Evolutionary conservation across 352 stramenopile genomes (phyloP), one percentile per base, ranked within the genome.

Genomic region (Globisporangium parvum): DNA sequence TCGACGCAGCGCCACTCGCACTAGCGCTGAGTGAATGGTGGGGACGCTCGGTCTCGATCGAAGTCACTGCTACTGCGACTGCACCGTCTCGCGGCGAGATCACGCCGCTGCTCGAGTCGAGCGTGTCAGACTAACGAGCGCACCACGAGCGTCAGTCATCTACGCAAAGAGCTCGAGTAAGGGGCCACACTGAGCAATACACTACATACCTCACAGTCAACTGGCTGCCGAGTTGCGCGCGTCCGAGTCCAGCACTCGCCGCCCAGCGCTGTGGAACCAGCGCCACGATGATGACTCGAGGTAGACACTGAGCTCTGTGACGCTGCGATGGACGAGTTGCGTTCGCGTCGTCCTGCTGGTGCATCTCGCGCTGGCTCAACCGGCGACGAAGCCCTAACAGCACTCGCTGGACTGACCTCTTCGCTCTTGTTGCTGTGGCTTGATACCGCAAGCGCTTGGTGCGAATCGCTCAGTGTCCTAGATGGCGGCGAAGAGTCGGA

Each of bases 31-130:
- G 31, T 37, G 31, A 37, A 37, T 37, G 31, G 1, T 1, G 6
- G 1, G 31, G 31, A 10, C 14, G 39, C 39, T 18, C 18, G 18
- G 20, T 17, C 3, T 44, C 31, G n/a, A 9, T 26, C n/a, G 37
- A 24, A 4, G 21, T 24, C 17, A 47, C 41, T 6, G 26, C 26
- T n/a, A 24, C 15, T 39, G 37, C 23, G 20, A 28, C 6, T 9
- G 21, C 8, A 5, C 4, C 15, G 9, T 17, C 35, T 53, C 55
- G 24, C 17, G 55, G 55, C n/a, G 55, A 60, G 18, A 52, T 47
- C 6, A 45, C 55, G 6, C 41, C 42, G 35, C 49, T 63, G 35
- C 57, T 63, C 12, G 57, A 57, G 24, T 63, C 57, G 9, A 63
- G 46, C 11, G 57, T 63, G n/a, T 63, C 57, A 0, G 57, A 63